phyloP scores from a whole-genome alignment of 2,329 filamentous ascomycete species.

The Kalaharituber pfeilii region DNA sequence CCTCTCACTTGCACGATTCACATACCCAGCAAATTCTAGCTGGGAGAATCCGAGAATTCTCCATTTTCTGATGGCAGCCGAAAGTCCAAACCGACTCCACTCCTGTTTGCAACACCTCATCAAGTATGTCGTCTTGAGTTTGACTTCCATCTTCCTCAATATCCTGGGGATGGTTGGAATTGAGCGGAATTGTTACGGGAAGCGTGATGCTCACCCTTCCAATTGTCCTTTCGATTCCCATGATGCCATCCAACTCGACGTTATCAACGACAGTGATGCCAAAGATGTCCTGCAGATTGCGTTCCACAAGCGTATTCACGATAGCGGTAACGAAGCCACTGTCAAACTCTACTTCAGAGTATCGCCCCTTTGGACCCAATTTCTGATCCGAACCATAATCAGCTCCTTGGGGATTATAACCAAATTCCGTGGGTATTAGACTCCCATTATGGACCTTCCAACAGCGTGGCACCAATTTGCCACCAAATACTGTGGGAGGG shows the following conservation, averaged over 20 bases:
- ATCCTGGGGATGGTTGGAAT: no score
- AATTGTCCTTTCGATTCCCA: constrained; percentile 14
- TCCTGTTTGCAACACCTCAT: background rate
- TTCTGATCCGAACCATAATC: background rate
- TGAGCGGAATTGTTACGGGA: constrained; percentile 6
- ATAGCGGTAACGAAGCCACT: constrained; percentile 12
- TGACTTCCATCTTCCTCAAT: background rate
- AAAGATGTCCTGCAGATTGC: constrained; percentile 10
- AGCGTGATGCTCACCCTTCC: constrained; percentile 16
- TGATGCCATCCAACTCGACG: constrained; percentile 1
- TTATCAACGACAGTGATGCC: constrained; percentile 13
- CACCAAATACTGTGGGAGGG: constrained; percentile 11
- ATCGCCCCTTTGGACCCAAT: background rate
- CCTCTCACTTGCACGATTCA: constrained; percentile 10
- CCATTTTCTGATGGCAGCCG: constrained; percentile 14
- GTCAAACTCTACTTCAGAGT: constrained; percentile 6
- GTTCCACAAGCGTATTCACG: constrained; percentile 6
- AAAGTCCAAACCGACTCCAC: constrained; percentile 18
- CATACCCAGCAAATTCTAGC: constrained; percentile 18
- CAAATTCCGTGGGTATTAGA: constrained; percentile 16
- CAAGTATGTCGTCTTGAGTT: background rate
- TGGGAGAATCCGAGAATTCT: constrained; percentile 15
- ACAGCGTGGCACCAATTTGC: constrained; percentile 11
- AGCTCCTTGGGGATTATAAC: constrained; percentile 10
- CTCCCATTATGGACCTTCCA: constrained; percentile 11